These are phyloP conservation scores for Phascolomyces articulosus DNA, from an alignment of 371 early-diverging fungal species.

Conservation along the genomic window DNA sequence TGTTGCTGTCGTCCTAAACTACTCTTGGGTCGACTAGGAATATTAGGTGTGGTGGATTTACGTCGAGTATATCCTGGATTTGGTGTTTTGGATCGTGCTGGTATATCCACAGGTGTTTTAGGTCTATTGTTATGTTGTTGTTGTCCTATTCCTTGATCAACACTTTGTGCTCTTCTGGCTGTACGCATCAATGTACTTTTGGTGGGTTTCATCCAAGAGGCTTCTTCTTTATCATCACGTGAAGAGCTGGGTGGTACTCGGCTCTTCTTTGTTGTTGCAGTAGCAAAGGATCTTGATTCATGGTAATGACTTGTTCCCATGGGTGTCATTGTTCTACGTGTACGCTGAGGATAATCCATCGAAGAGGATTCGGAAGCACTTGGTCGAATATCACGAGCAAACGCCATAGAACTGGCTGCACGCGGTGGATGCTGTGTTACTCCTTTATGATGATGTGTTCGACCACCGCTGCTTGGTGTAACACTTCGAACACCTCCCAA, in stretches of 20 bases:
- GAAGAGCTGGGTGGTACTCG: not conserved
- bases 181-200: constrained; percentile 27
- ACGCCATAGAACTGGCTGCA: constrained; percentile 24
- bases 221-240: constrained; percentile 7
- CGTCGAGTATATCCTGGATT: constrained; percentile 5
- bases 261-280: constrained; percentile 7
- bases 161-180: constrained; percentile 19
- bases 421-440: constrained; percentile 13
- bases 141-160: constrained; percentile 8
- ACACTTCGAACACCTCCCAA: constrained; percentile 20
- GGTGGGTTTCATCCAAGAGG: constrained; percentile 35
- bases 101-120: constrained; percentile 8
- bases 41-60: constrained; percentile 10
- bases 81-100: constrained; percentile 18
- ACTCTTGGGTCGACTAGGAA: constrained; percentile 30
- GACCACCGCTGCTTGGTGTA: constrained; percentile 24
- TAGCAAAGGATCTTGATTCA: constrained; percentile 13
- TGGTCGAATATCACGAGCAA: constrained; percentile 16
- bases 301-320: not conserved
- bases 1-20: constrained; percentile 32
- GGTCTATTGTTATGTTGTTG: constrained; percentile 15
- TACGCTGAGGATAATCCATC: not conserved
- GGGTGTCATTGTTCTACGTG: not conserved
- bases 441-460: not conserved
- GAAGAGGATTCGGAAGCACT: constrained; percentile 26